Evolutionary conservation across 352 stramenopile species (phyloP), one percentile per base, ranked within the genome.

Genomic region (Phytopythium litorale): DNA sequence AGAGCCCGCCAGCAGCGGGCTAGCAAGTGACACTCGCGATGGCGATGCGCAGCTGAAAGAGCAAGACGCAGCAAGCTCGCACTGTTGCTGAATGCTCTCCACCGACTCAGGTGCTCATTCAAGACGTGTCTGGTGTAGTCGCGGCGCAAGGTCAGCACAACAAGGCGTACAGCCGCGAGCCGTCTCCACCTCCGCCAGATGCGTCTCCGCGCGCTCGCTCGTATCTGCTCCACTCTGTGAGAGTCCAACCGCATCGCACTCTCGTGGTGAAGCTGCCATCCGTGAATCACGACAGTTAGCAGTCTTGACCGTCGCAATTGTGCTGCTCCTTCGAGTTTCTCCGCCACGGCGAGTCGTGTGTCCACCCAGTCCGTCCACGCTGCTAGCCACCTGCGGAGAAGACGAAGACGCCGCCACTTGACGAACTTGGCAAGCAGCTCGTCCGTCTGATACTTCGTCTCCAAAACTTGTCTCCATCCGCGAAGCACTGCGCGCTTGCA

Each of bases 341-440:
- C 51, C 18, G 32, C 32, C 30, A 57, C 19, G 30, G 9, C 19
- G 1, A 57, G 51, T 7, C 33, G 32, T 13, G 19, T 32, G 25
- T 73, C 59, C 1, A 62, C 60, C 63, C 66, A 76, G 48, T 0
- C 32, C 16, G 57, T 37, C 69, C 69, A 76, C 48, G 13, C n/a
- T 13, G 19, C 30, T 32, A 76, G 63, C 8, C 15, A 46, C 40
- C 38, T 67, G 19, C 19, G 7, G 18, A 76, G 48, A 28, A 38
- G 43, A 21, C 66, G 69, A 16, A 61, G 63, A n/a, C 37, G 38
- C 25, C 23, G 49, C 25, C 60, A 71, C 2, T 58, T 57, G 12
- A n/a, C 51, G 51, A 57, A 57, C 12, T 57, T 57, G 5, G 7
- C 19, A 43, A 60, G 15, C 28, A 52, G 71, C 64, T 15, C 63